Conservation (phyloP, 2,329 filamentous ascomycete genomes). For the Aspergillus proliferans region DNA sequence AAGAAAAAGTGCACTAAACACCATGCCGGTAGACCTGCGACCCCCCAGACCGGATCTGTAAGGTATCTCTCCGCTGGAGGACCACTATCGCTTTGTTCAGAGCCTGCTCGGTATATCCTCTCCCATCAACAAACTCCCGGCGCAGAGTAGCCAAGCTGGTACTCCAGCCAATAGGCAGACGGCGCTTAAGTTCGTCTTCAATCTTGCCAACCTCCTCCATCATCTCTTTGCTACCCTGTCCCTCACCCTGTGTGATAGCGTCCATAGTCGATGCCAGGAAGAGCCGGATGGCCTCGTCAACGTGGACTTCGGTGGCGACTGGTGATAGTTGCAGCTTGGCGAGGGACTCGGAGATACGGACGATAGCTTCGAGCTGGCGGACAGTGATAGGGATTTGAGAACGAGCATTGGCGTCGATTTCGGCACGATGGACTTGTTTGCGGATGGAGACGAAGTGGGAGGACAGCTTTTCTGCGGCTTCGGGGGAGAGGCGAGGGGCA, state of each 20-base stretch:
- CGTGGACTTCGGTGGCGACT: conserved; percentile 81
- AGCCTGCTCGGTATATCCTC: conserved; percentile 81
- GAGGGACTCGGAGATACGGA: conserved; percentile 92
- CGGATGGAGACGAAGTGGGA: conserved; percentile 97
- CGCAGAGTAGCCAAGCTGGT: conserved; percentile 80
- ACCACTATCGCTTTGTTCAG: conserved; percentile 80
- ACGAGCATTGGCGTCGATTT: conserved; percentile 81
- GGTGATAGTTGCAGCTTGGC: conserved; percentile 84
- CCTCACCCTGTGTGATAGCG: conserved; percentile 83
- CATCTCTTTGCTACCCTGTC: conserved; percentile 75
- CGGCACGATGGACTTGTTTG: conserved; percentile 84
- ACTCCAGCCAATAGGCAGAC: conserved; percentile 91
- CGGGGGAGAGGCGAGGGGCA: conserved; percentile 79
- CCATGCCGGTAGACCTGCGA: conserved; percentile 45
- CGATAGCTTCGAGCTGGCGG: conserved; percentile 91
- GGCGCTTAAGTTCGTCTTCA: conserved; percentile 79
- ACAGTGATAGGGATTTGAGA: conserved; percentile 97
- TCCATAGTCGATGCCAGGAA: conserved; percentile 98
- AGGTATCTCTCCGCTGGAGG: conserved; percentile 76
- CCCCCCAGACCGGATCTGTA: conserved; percentile 45
- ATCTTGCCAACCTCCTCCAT: conserved; percentile 84
- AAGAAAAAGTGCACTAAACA: conserved; percentile 23
- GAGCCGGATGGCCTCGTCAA: conserved; percentile 93
- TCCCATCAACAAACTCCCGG: conserved; percentile 85
- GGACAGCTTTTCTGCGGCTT: conserved; percentile 91